Evolutionary conservation across 768 basidiomycete species (phyloP), one percentile per base, ranked within the genome.

Genomic region (Mycena amicta): DNA sequence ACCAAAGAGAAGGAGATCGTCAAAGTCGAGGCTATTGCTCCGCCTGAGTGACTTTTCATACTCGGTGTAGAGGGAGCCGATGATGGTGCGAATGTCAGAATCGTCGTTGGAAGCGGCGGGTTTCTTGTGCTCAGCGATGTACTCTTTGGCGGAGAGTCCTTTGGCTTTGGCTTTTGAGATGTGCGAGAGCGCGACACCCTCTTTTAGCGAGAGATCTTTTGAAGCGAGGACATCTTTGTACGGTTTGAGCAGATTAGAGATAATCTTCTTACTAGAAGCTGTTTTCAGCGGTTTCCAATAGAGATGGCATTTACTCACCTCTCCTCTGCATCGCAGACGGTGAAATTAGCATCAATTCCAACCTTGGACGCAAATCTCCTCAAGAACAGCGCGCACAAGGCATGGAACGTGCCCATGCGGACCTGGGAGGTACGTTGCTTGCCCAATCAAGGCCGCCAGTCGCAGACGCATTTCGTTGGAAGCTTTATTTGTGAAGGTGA

Each of bases 401-500:
- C 82, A 67, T 93, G 91, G 64, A 92, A 93, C 0, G 91, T 93
- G 5, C 91, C 91, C 86, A 84, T 76, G 61, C 77, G 79, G 23
- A 95, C 75, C 37, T 78, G 73, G 12, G 75, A 72, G 0, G 86
- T 87, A 2, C 66, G 67, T 26, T 80, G 70, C 37, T 83, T 80
- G 3, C 92, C 93, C 30, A n/a, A 96, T 79, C 3, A 94, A 72
- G 59, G 80, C 83, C 20, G 74, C 72, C 28, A 96, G 75, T 3
- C 93, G 80, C 51, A 83, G 79, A 52, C 83, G 80, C 92, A 95
- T 93, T 75, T 95, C 93, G 59, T 84, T 88, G 1, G 93, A 92
- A 16, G 93, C 92, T 71, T 93, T 93, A 75, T 93, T 93, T 11
- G 93, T 94, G 70, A 95, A 96, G 5, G 82, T 96, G 12, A 95